Conservation (phyloP, 1,284 basidiomycete species). For the Cryptococcus deneoformans region DNA sequence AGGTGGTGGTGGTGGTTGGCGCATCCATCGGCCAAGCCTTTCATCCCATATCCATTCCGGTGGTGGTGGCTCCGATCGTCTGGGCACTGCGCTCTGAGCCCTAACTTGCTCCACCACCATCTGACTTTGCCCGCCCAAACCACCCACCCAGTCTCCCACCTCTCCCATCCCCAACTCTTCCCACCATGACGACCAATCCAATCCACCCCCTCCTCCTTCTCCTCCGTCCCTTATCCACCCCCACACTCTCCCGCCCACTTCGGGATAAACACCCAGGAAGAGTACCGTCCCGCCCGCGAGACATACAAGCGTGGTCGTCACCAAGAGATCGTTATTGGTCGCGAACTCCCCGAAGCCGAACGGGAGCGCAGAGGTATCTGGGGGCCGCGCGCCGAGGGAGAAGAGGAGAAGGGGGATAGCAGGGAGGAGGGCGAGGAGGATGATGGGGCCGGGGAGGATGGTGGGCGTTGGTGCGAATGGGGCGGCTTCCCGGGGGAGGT, state of each 20-base stretch:
- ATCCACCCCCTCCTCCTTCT: neutral
- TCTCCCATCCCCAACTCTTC: neutral
- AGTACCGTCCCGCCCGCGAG: conserved; percentile 27
- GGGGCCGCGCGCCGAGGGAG: conserved; percentile 32
- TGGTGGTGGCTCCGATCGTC: neutral
- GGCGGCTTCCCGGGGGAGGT: neutral
- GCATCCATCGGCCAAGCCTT: neutral
- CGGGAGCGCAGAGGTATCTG: conserved; percentile 22
- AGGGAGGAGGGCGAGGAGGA: conserved; percentile 31
- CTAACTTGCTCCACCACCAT: no score
- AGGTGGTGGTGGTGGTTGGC: neutral
- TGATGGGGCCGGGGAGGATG: conserved; percentile 31
- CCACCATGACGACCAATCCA: neutral
- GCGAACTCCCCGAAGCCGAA: conserved; percentile 8
- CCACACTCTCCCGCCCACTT: conserved; percentile 16
- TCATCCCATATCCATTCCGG: conserved; percentile 1
- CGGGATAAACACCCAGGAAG: conserved; percentile 26
- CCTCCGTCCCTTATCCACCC: conserved; percentile 21
- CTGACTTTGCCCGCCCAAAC: neutral
- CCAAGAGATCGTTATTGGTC: conserved; percentile 26
- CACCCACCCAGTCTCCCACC: neutral
- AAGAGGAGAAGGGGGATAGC: conserved; percentile 31
- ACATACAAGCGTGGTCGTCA: conserved; percentile 27
- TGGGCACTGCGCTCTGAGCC: no score
- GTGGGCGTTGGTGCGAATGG: conserved; percentile 8